Evolutionary conservation across 352 stramenopile genomes (phyloP).

Genomic region (Phytophthora aleatoria): DNA sequence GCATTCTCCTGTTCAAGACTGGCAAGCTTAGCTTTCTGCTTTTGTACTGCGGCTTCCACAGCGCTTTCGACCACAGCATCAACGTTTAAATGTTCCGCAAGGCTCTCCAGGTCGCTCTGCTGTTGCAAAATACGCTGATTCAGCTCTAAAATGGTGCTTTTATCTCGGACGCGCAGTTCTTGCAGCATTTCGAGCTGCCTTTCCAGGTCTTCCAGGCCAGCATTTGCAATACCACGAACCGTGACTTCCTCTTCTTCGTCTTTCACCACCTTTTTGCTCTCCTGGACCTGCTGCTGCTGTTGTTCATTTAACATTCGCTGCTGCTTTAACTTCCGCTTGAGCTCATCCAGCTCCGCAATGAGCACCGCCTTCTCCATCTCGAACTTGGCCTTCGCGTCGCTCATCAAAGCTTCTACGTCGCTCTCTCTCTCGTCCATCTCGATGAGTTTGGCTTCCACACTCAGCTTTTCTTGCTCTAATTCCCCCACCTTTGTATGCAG

Average conservation of each 20-base stretch:
- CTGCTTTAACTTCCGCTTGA: slow-evolving; percentile 48
- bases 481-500: slow-evolving; percentile 58
- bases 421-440: slow-evolving; percentile 76
- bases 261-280: slow-evolving; percentile 7
- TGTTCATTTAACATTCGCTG: slow-evolving; percentile 41
- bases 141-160: slow-evolving; percentile 61
- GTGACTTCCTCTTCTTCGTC: slow-evolving; percentile 8
- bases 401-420: slow-evolving; percentile 56
- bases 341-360: slow-evolving; percentile 44
- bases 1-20: slow-evolving; percentile 39
- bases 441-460: slow-evolving; percentile 66
- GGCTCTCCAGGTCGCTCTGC: slow-evolving; percentile 61
- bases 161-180: slow-evolving; percentile 68
- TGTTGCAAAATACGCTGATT: slow-evolving; percentile 63
- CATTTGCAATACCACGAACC: slow-evolving; percentile 9
- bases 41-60: slow-evolving; percentile 39
- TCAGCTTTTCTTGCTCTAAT: slow-evolving; percentile 57
- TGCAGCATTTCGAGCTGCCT: slow-evolving; percentile 68
- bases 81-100: slow-evolving; percentile 56
- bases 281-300: slow-evolving; percentile 41
- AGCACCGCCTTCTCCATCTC: slow-evolving; percentile 63
- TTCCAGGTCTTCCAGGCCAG: slow-evolving; percentile 49
- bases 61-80: slow-evolving; percentile 40
- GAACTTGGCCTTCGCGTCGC: slow-evolving; percentile 50
- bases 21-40: slow-evolving; percentile 37